Evolutionary conservation across 164 flowering plant genomes (phyloP).

Genomic region (Umbilicus rupestris): DNA sequence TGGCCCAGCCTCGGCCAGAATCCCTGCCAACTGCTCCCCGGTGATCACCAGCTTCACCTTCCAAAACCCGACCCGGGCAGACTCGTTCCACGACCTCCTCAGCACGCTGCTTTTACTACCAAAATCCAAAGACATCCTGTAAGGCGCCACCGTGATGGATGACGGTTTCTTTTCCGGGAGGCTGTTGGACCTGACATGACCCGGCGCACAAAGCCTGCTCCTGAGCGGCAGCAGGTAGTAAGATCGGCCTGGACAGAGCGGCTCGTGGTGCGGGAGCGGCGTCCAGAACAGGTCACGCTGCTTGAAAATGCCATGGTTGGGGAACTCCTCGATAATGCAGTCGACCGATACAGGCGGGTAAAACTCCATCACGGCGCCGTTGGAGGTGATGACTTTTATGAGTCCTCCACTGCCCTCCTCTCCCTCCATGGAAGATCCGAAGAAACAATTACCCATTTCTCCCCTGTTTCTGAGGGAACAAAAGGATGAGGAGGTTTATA

Average conservation of each 20-base stretch:
- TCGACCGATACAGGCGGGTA: slow-evolving; percentile 46
- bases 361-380: slow-evolving; percentile 86
- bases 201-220: slow-evolving; percentile 11
- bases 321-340: slow-evolving; percentile 58
- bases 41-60: slow-evolving; percentile 85
- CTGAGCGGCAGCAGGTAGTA: slow-evolving; percentile 65
- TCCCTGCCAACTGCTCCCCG: slow-evolving; percentile 58
- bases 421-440: slow-evolving; percentile 30
- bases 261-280: slow-evolving; percentile 47
- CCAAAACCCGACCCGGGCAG: slow-evolving; percentile 46
- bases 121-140: slow-evolving; percentile 68
- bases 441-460: slow-evolving; percentile 62
- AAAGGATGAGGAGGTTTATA: not conserved
- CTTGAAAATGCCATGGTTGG: slow-evolving; percentile 60
- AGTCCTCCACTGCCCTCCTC: slow-evolving; percentile 15
- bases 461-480: not conserved
- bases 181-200: slow-evolving; percentile 35
- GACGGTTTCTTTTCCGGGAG: slow-evolving; percentile 13
- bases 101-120: slow-evolving; percentile 21
- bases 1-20: slow-evolving; percentile 47
- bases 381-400: slow-evolving; percentile 51
- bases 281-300: slow-evolving; percentile 44
- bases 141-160: slow-evolving; percentile 25
- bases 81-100: slow-evolving; percentile 40
- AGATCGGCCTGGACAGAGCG: slow-evolving; percentile 42